Base-by-base conservation (phyloP, 306 rosid species). In the Trifolium subterraneum region DNA sequence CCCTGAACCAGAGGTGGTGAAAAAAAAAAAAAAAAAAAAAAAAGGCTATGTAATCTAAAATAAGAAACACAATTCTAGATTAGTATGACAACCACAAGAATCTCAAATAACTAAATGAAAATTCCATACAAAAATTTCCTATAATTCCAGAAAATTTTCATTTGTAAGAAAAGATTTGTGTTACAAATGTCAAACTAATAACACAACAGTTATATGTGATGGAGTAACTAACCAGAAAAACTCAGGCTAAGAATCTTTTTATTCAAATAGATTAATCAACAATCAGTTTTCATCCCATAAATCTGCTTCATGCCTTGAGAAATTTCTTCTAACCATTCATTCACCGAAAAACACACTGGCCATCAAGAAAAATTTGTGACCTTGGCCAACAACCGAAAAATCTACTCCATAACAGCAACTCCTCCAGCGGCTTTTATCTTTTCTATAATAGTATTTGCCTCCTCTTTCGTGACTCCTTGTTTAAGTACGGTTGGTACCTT, bases 371-470 rank as follows among this genome's bases (percentile, higher is more conserved):
- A 54, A 68, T 25, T 33, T 68, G 63, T 60, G 62, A 59, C 59
- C 77, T n/a, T 70, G 54, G 75, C 47, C 69, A 47, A 74, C 67
- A 29, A 14, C 70, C 58, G 18, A 65, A 68, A 67, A 61, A 33
- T 41, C 77, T 78, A 84, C 78, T 81, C 88, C 85, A 84, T 78
- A 36, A 84, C 81, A 65, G 85, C 88, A 70, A 71, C 83, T 70
- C 85, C 88, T 41, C 88, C 88, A 13, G 83, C 88, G 51, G 88
- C 81, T 81, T 84, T 84, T 42, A 84, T 60, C 75, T 84, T 84
- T 78, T 74, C 85, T 50, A 81, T 81, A 0, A 84, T 78, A 9
- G 68, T 69, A 84, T 81, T 84, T 70, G 88, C 88, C 73, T 81
- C 88, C 59, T 84, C 88, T 71, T 84, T 84, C n/a, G 88, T 78